Evolutionary conservation across 441 rosid species (phyloP).

Genomic region (Capsella rubella): DNA sequence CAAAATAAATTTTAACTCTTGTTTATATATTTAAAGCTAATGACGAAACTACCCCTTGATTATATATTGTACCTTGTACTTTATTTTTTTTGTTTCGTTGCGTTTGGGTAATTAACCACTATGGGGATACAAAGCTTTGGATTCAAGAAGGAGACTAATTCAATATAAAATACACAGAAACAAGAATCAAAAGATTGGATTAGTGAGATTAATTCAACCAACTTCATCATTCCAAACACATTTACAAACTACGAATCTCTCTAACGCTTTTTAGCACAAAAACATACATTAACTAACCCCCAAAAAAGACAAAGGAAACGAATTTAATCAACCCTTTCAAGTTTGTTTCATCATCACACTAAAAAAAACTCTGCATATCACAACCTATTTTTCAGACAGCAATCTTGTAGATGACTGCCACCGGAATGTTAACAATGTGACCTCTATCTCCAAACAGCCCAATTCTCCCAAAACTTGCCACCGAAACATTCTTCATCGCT

Average conservation of each 20-base stretch:
- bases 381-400: constrained; percentile 41
- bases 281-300: constrained; percentile 2
- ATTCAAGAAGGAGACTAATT: neutral
- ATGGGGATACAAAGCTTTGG: neutral
- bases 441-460: constrained; percentile 79
- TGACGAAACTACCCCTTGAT: neutral
- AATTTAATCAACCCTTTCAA: constrained; percentile 23
- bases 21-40: neutral
- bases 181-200: constrained; percentile 22
- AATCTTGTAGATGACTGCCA: constrained; percentile 66
- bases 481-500: constrained; percentile 60
- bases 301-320: constrained; percentile 10
- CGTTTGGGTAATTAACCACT: neutral
- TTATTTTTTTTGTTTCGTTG: neutral
- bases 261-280: constrained; percentile 30
- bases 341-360: constrained; percentile 35
- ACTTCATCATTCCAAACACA: constrained; percentile 15
- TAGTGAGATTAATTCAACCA: constrained; percentile 26
- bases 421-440: constrained; percentile 75
- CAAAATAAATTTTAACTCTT: neutral
- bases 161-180: neutral
- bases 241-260: constrained; percentile 40
- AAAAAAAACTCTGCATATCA: constrained; percentile 25
- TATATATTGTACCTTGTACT: neutral
- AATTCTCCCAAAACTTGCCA: constrained; percentile 81